Evolutionary conservation across 345 rosid species (phyloP), one percentile per base, ranked within the genome.

Genomic region (Lepidium didymum): DNA sequence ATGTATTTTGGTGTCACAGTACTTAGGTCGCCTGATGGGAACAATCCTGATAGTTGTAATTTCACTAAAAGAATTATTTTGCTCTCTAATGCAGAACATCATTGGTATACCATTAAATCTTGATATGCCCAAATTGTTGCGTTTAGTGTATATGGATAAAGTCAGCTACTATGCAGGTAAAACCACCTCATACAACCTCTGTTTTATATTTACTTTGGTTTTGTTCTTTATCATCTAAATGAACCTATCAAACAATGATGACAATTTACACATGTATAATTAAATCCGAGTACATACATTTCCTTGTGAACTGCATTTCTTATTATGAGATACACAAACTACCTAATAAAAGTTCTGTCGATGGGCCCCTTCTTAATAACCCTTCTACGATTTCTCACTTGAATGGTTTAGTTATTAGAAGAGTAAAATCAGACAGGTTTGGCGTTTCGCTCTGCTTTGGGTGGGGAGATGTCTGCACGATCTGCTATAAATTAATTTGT

Each of bases 81-180:
- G 15, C 40, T 27, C 59, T 76, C 62, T 62, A 59, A 36, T 86
- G 89, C 96, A 94, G 99, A 83, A 81, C 81, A 63, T 86, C 70
- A 79, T 86, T 5, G 93, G 96, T 57, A 73, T 91, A 59, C 87
- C 70, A 44, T 63, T 91, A 66, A 80, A 85, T 83, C 86, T 94
- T 74, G 88, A 89, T 81, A 65, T 84, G 62, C 93, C 91, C 58
- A 94, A 84, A 81, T 86, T 87, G 90, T 76, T 83, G 82, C 86
- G 54, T 45, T 56, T 91, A 36, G 82, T 89, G 77, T 83, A 79
- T 72, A 65, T 94, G 83, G 96, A 91, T 82, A 78, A 72, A 78
- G 80, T 85, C 78, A 87, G 83, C 78, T 76, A 80, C 53, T 83
- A 73, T 67, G 93, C 92, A 81, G 97, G 99, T 91, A 84, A 75